Percentiles rank a stretch among this genome's conserved stretches.
Evolutionary conservation across 768 basidiomycete genomes (phyloP).

Genomic region (Kwoniella dendrophila): DNA sequence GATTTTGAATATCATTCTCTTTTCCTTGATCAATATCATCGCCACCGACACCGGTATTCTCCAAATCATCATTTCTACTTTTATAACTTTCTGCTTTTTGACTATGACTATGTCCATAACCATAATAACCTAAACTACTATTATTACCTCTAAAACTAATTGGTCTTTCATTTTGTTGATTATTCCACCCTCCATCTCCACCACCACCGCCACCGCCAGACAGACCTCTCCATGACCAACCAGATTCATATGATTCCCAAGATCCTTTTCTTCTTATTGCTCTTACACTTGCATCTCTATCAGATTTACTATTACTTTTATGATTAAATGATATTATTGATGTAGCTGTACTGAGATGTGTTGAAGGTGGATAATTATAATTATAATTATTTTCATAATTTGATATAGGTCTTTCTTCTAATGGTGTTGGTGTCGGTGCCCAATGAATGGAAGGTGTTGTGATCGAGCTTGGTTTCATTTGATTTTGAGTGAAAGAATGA

Average conservation of each 20-base stretch:
- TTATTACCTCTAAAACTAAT: neutral
- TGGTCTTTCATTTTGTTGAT: neutral
- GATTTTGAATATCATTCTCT: no score
- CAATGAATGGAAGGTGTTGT: constrained; percentile 21
- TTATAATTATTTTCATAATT: neutral
- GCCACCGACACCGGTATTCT: no score
- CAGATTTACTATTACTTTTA: constrained; percentile 62
- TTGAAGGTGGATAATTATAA: constrained; percentile 8
- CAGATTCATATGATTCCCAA: constrained; percentile 82
- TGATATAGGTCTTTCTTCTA: constrained; percentile 6
- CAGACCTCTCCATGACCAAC: constrained; percentile 46
- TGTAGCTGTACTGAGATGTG: constrained; percentile 15
- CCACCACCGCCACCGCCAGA: neutral
- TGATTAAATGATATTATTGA: constrained; percentile 15
- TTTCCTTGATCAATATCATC: no score
- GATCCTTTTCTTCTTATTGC: constrained; percentile 86
- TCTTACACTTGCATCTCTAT: constrained; percentile 82
- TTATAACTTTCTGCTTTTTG: constrained; percentile 1
- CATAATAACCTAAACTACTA: neutral
- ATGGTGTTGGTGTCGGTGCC: constrained; percentile 8
- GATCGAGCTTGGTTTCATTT: constrained; percentile 6
- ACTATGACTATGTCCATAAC: neutral
- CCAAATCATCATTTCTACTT: no score
- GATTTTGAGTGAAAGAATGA: neutral
- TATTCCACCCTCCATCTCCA: neutral